These are phyloP conservation scores for Periconia macrospinosa DNA, from an alignment of 2,329 filamentous ascomycete genomes.

Conservation along the genomic window DNA sequence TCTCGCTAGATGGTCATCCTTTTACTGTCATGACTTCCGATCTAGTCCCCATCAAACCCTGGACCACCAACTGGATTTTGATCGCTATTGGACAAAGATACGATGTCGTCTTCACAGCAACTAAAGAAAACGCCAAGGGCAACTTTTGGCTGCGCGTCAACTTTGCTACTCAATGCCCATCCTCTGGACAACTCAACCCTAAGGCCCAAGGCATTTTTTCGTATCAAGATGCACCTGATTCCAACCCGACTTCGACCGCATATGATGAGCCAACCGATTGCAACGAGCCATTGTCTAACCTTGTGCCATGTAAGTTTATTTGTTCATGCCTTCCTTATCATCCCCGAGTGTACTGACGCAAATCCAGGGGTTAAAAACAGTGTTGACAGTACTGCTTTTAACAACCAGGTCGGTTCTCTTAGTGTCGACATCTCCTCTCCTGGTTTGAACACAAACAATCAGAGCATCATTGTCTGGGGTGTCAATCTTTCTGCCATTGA, in stretches of 20 bases:
- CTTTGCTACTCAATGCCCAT: conserved; percentile 37
- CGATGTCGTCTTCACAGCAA: conserved; percentile 46
- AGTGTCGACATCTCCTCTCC: conserved; percentile 33
- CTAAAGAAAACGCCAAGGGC: conserved; percentile 39
- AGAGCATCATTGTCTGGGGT: conserved; percentile 45
- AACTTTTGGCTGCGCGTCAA: conserved; percentile 50
- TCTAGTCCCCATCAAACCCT: conserved; percentile 45
- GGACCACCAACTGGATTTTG: conserved; percentile 38
- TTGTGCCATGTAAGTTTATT: conserved; percentile 10
- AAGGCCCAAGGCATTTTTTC: conserved; percentile 10
- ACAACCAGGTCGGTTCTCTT: conserved; percentile 33
- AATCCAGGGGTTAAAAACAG: conserved; percentile 23
- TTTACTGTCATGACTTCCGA: conserved; percentile 44
- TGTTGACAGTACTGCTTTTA: conserved; percentile 36
- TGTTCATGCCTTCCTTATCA: conserved; percentile 1
- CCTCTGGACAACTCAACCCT: conserved; percentile 30
- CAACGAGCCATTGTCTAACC: conserved; percentile 25
- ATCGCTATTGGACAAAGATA: conserved; percentile 48
- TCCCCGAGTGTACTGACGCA: not conserved
- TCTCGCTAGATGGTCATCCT: conserved; percentile 40
- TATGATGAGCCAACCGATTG: conserved; percentile 20
- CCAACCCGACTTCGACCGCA: conserved; percentile 2
- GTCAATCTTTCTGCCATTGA: conserved; percentile 47
- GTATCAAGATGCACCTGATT: not conserved
- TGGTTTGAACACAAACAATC: conserved; percentile 37